phyloP scores from a whole-genome alignment of 495 filamentous ascomycete genomes.

The Aspergillus cristatus region DNA sequence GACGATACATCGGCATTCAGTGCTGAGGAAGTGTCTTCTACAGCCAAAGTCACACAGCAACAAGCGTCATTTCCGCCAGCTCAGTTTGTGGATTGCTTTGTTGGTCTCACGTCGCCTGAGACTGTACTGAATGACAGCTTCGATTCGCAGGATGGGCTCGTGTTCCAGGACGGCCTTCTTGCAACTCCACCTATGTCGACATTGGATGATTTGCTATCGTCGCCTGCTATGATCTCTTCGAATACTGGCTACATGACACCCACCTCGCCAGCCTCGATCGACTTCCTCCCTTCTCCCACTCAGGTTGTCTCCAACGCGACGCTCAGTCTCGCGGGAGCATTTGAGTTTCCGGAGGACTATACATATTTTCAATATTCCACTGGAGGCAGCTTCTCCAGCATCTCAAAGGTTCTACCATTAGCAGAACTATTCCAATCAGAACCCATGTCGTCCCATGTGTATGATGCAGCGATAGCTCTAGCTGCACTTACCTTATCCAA shows the following conservation, averaged over 20 bases:
- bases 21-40: no score
- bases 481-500: neutral
- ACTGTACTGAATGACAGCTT: no score
- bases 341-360: constrained; percentile 3
- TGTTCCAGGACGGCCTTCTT: no score
- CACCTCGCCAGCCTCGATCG: neutral
- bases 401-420: neutral
- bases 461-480: neutral
- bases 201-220: no score
- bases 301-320: neutral
- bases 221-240: no score
- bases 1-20: no score
- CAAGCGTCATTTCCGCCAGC: no score
- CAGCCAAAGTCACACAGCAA: no score
- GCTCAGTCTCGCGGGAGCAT: neutral
- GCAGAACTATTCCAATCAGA: constrained; percentile 1
- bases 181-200: no score
- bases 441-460: neutral
- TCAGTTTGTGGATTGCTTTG: no score
- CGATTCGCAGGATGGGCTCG: no score
- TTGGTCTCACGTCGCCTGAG: no score
- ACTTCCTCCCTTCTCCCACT: neutral
- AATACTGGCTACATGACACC: neutral
- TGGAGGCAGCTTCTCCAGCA: neutral
- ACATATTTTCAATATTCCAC: constrained; percentile 1